Percentiles rank a stretch among this genome's conserved stretches.
Evolutionary conservation across 1,139 yeast genomes (phyloP).

Genomic region (Yamadazyma epiphylla): DNA sequence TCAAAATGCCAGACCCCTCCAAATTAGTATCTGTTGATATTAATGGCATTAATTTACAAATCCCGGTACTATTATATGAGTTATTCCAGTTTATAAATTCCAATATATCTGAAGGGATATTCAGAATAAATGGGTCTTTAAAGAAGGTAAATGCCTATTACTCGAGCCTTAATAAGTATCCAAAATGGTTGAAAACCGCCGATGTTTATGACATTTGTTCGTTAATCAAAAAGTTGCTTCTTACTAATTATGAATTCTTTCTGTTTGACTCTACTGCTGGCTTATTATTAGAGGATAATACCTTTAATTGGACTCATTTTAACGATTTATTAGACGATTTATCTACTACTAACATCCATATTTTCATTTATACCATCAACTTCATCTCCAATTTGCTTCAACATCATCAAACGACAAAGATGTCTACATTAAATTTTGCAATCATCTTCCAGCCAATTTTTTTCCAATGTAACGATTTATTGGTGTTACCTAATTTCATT

Average conservation of each 20-base stretch:
- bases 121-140: conserved; percentile 26
- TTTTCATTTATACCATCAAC: conserved; percentile 12
- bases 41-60: conserved; percentile 5
- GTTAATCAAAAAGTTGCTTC: conserved; percentile 15
- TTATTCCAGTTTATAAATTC: conserved; percentile 17
- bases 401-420: conserved; percentile 10
- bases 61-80: conserved; percentile 18
- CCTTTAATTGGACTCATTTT: conserved; percentile 3
- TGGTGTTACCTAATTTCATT: conserved; percentile 12
- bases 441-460: conserved; percentile 17
- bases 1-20: too few species aligned
- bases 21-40: conserved; percentile 7
- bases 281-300: neutral
- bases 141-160: conserved; percentile 17
- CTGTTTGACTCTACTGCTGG: conserved; percentile 3
- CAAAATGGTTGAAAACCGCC: conserved; percentile 10
- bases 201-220: conserved; percentile 19
- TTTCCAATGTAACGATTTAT: conserved; percentile 11
- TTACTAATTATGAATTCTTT: conserved; percentile 10
- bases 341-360: conserved; percentile 4
- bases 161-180: conserved; percentile 11
- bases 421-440: conserved; percentile 15
- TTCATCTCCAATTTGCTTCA: conserved; percentile 8
- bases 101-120: conserved; percentile 23
- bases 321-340: conserved; percentile 1